A percentile compares a stretch with the other conserved stretches of the same genome.
Evolutionary conservation across 495 filamentous ascomycete genomes (phyloP).

Genomic region (Corynascus novoguineensis): DNA sequence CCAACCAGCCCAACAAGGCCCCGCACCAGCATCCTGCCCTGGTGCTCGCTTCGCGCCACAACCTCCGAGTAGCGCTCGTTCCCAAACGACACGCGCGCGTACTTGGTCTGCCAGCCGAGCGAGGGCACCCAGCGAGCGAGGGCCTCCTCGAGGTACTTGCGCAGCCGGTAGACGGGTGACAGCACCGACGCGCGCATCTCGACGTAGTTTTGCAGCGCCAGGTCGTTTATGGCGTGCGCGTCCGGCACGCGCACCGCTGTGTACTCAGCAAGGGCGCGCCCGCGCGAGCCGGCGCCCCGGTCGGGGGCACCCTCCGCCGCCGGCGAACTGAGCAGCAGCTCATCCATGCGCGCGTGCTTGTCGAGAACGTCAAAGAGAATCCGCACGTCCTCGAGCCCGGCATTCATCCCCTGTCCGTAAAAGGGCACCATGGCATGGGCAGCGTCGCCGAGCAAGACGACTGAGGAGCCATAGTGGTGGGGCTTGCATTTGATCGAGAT

Average conservation of each 20-base stretch:
- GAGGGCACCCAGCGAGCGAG: constrained; percentile 67
- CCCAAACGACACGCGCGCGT: constrained; percentile 85
- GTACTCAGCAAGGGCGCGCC: constrained; percentile 66
- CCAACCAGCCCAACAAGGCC: constrained; percentile 20
- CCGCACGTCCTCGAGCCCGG: constrained; percentile 78
- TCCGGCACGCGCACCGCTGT: constrained; percentile 65
- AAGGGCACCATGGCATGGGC: constrained; percentile 98
- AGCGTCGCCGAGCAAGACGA: constrained; percentile 84
- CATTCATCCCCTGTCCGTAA: constrained; percentile 85
- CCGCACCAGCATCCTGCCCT: constrained; percentile 56
- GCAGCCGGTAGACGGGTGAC: constrained; percentile 63
- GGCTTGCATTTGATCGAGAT: constrained; percentile 90
- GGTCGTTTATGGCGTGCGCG: constrained; percentile 83
- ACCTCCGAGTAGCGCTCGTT: constrained; percentile 89
- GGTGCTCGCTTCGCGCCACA: constrained; percentile 56
- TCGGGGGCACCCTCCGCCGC: too few relatives aligned
- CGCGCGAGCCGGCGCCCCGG: constrained; percentile 37
- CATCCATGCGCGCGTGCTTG: constrained; percentile 44
- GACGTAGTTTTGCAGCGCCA: constrained; percentile 84
- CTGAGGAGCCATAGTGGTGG: constrained; percentile 72
- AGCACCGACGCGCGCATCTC: constrained; percentile 87
- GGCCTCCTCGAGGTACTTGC: constrained; percentile 84
- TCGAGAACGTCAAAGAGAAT: constrained; percentile 72
- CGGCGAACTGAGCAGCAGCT: constrained; percentile 16
- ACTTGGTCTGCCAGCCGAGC: constrained; percentile 85